phyloP scores from a whole-genome alignment of 2,329 filamentous ascomycete genomes.

The Monosporascus sp. region DNA sequence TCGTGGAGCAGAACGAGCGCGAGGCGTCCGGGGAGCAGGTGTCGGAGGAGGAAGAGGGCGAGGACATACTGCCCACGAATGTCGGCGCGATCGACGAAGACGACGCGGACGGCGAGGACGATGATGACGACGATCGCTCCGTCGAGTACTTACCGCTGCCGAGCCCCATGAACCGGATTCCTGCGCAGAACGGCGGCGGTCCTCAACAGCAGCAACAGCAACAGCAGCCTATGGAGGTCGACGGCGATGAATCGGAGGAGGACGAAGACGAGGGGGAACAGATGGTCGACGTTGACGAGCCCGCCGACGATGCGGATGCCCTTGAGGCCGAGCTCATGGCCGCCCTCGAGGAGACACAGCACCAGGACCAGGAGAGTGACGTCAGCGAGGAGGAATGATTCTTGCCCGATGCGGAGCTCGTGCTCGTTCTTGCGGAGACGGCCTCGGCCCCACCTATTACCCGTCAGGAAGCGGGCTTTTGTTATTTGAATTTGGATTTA shows the following conservation, averaged over 20 bases:
- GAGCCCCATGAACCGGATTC: slow-evolving; percentile 43
- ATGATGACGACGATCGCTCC: slow-evolving; percentile 31
- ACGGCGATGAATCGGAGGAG: slow-evolving; percentile 29
- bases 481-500: too few relatives aligned
- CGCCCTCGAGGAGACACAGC: slow-evolving; percentile 15
- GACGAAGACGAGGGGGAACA: slow-evolving; percentile 31
- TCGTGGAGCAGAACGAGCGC: slow-evolving; percentile 37
- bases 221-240: slow-evolving; percentile 16
- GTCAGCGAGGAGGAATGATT: slow-evolving; percentile 27
- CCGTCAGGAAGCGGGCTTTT: too few relatives aligned
- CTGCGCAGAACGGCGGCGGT: slow-evolving; percentile 18
- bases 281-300: slow-evolving; percentile 23
- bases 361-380: slow-evolving; percentile 22
- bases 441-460: too few relatives aligned
- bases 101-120: slow-evolving; percentile 43
- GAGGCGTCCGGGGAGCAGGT: slow-evolving; percentile 5
- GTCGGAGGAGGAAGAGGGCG: slow-evolving; percentile 33
- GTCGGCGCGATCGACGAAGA: slow-evolving; percentile 29
- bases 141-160: slow-evolving; percentile 45
- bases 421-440: too few relatives aligned
- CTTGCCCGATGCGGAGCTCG: too few relatives aligned
- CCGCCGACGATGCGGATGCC: slow-evolving; percentile 24
- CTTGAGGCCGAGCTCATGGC: slow-evolving; percentile 25
- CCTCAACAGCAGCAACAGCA: slow-evolving; percentile 10
- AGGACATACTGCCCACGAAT: slow-evolving; percentile 40